Evolutionary conservation across 2,329 filamentous ascomycete species (phyloP), one percentile per base, ranked within the genome.

Genomic region (Cladorrhinum sp.): DNA sequence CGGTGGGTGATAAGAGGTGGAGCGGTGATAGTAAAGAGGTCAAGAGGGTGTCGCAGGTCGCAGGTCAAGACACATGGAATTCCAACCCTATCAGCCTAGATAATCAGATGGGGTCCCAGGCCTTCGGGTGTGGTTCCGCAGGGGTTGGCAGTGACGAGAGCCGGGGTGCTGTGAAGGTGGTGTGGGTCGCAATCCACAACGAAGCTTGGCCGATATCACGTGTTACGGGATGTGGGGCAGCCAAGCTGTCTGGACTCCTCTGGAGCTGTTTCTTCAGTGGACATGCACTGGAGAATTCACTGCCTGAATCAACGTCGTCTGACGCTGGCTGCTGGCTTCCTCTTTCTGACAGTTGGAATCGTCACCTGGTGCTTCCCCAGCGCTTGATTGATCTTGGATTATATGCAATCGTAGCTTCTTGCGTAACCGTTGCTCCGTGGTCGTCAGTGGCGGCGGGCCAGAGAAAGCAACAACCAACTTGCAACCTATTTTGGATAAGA

Each of bases 81-180:
- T 46, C 16, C 42, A 18, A 21, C 12, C 53, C 8, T 36, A 36
- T 36, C 33, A 56, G 58, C 58, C 58, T 56, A n/a, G n/a, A n/a
- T n/a, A 60, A 58, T 62, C 21, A 58, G 50, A 51, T 53, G 20
- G 28, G 33, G 56, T 50, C 57, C 62, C 62, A 55, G 57, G 59
- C 49, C 42, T 61, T 57, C 36, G 62, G 62, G 53, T 55, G 56
- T 60, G 23, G 54, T 57, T 55, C 54, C 39, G 39, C 56, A 59
- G 55, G 57, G 60, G 60, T 42, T 49, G n/a, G 39, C 26, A 48
- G 53, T 50, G 55, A 51, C 59, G 46, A 42, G 42, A 57, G 51
- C 46, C 48, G 36, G 33, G 55, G 28, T 59, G 26, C 4, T 14
- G 14, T n/a, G 24, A 49, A 57, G 54, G 42, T 28, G 39, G 54